A percentile compares a stretch with the other conserved stretches of the same genome.
Conservation (phyloP, 1,284 basidiomycete species). For the Ceratobasidium sp. region DNA sequence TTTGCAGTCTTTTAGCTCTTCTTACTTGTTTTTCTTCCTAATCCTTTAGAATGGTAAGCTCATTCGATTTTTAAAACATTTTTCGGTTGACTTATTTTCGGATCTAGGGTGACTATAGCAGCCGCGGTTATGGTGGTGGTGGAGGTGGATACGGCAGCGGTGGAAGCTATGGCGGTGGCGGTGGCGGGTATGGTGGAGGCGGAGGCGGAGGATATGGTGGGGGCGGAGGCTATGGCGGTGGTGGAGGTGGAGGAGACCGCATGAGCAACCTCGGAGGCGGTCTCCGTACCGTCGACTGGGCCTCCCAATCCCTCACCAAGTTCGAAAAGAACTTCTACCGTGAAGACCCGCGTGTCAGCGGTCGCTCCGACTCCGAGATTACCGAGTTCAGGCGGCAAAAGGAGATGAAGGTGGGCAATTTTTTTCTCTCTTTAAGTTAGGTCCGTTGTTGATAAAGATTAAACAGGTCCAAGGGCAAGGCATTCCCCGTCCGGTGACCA, state of each 20-base stretch:
- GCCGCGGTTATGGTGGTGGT: constrained; percentile 41
- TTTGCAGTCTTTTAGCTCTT: constrained; percentile 29
- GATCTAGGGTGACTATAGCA: constrained; percentile 52
- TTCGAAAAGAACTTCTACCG: constrained; percentile 99
- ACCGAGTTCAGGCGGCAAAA: constrained; percentile 86
- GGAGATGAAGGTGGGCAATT: constrained; percentile 81
- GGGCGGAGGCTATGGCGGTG: constrained; percentile 66
- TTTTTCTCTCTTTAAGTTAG: constrained; percentile 1
- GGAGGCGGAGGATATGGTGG: constrained; percentile 61
- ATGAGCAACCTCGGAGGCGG: constrained; percentile 88
- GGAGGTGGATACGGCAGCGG: constrained; percentile 50
- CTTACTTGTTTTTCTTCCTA: constrained; percentile 32
- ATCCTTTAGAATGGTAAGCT: constrained; percentile 40
- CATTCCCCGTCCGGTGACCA: constrained; percentile 89
- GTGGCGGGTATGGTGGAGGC: constrained; percentile 51
- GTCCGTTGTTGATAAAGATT: constrained; percentile 12
- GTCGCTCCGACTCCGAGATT: constrained; percentile 85
- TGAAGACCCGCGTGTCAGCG: constrained; percentile 87
- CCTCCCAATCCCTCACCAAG: constrained; percentile 72
- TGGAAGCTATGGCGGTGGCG: constrained; percentile 50
- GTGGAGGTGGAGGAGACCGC: constrained; percentile 71
- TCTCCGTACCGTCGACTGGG: constrained; percentile 89
- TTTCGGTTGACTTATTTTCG: constrained; percentile 36
- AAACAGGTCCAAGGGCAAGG: constrained; percentile 84
- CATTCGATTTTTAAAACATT: not conserved